Percentiles rank a stretch among this genome's conserved stretches.
phyloP scores from a whole-genome alignment of 225 moss, liverwort and hornwort species.

The Marchantia paleacea region DNA sequence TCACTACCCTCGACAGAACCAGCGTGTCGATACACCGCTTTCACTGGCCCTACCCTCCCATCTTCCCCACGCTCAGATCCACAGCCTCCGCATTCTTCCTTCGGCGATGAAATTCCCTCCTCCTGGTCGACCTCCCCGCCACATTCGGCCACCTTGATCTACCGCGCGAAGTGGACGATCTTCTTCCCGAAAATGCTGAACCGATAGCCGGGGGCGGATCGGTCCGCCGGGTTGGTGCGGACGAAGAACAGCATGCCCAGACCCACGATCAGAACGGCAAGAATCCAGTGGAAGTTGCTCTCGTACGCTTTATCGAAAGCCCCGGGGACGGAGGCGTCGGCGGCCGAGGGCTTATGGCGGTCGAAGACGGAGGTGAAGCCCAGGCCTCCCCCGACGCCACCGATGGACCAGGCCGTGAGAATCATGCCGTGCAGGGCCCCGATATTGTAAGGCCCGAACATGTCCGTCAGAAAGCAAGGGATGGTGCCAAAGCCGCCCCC shows the following conservation, averaged over 20 bases:
- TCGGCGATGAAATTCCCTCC: too few species aligned
- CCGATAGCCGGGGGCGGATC: conserved; percentile 53
- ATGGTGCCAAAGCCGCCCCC: conserved; percentile 68
- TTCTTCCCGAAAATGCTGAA: conserved; percentile 55
- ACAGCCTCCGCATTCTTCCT: too few species aligned
- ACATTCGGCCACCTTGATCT: too few species aligned
- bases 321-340: not conserved
- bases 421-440: conserved; percentile 67
- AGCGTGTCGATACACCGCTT: too few species aligned
- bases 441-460: conserved; percentile 75
- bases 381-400: conserved; percentile 62
- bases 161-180: conserved; percentile 46
- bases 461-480: conserved; percentile 66
- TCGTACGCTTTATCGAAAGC: conserved; percentile 49
- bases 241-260: conserved; percentile 51
- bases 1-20: too few species aligned
- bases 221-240: conserved; percentile 45
- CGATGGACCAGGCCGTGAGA: conserved; percentile 66
- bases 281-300: conserved; percentile 58
- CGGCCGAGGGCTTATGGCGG: conserved; percentile 39
- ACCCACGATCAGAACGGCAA: conserved; percentile 39
- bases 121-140: too few species aligned
- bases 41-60: too few species aligned
- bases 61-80: too few species aligned
- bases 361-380: conserved; percentile 57